Conservation (phyloP, 73 alveolate species). For the Paramecium sexaurelia region DNA sequence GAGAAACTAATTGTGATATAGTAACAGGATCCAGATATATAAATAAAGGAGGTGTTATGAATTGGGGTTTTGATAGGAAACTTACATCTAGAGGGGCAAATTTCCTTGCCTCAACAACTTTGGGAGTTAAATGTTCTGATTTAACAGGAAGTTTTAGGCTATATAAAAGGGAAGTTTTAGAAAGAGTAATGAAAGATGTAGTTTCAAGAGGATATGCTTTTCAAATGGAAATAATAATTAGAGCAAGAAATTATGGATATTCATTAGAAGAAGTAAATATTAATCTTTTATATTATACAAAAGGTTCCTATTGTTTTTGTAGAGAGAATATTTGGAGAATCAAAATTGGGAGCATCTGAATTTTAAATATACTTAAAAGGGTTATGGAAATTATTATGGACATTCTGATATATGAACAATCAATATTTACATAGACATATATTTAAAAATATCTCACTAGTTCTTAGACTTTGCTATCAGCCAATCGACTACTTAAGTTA, state of each 20-base stretch:
- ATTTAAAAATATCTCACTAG: conserved; percentile 40
- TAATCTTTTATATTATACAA: conserved; percentile 47
- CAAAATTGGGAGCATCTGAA: conserved; percentile 97
- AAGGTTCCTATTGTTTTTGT: conserved; percentile 99
- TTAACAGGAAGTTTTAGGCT: conserved; percentile 96
- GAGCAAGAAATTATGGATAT: conserved; percentile 89
- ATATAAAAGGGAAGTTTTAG: conserved; percentile 87
- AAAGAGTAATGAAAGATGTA: conserved; percentile 82
- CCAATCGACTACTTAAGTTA: conserved; percentile 91
- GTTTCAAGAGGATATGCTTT: conserved; percentile 96
- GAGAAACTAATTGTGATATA: conserved; percentile 87
- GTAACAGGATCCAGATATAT: conserved; percentile 98
- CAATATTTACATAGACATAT: not conserved
- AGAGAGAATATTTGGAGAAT: conserved; percentile 96
- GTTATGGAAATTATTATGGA: conserved; percentile 86
- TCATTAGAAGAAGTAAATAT: conserved; percentile 49
- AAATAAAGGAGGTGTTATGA: conserved; percentile 93
- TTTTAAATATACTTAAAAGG: conserved; percentile 93
- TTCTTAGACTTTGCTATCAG: conserved; percentile 74
- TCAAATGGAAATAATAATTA: conserved; percentile 97
- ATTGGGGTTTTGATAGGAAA: conserved; percentile 96
- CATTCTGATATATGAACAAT: conserved; percentile 73
- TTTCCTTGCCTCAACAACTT: conserved; percentile 88
- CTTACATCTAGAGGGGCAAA: conserved; percentile 97
- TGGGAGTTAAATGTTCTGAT: conserved; percentile 93